Evolutionary conservation across 202 grass and related monocot species (phyloP).

Genomic region (Panicum hallii): DNA sequence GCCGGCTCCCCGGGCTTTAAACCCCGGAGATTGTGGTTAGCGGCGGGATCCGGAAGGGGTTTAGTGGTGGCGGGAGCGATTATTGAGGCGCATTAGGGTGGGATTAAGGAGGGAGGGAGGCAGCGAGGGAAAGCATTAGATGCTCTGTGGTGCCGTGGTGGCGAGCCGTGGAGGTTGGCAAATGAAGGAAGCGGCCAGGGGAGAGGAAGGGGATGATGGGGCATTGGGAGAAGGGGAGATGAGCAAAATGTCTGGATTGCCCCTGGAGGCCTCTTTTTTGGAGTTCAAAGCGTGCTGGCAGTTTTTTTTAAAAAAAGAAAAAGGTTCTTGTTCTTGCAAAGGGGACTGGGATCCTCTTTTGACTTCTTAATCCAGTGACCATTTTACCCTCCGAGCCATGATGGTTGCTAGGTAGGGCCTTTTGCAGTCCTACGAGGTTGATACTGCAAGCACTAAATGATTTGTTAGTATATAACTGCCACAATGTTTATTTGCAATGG

Average conservation of each 20-base stretch:
- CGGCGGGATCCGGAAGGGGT: neutral
- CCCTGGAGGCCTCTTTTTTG: neutral
- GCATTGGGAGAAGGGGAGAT: neutral
- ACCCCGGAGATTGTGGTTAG: neutral
- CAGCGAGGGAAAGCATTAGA: conserved; percentile 40
- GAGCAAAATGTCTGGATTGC: conserved; percentile 24
- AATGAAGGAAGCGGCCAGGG: neutral
- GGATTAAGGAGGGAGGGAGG: neutral
- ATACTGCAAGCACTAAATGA: no score
- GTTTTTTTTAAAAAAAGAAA: neutral
- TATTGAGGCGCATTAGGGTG: conserved; percentile 9
- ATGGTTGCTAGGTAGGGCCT: no score
- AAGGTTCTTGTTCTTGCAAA: neutral
- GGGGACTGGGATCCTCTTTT: neutral
- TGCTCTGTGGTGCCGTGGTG: conserved; percentile 25
- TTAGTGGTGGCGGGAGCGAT: conserved; percentile 34
- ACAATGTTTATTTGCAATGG: no score
- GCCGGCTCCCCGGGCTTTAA: neutral
- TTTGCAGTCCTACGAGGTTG: no score
- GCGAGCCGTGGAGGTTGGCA: conserved; percentile 17
- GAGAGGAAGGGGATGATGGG: neutral
- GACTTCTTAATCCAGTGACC: neutral
- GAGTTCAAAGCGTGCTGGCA: neutral
- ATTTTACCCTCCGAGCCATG: neutral
- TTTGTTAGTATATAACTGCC: no score